A percentile compares a stretch with the other conserved stretches of the same genome.
Evolutionary conservation across 1,284 basidiomycete species (phyloP).

Genomic region (Melampsora americana): DNA sequence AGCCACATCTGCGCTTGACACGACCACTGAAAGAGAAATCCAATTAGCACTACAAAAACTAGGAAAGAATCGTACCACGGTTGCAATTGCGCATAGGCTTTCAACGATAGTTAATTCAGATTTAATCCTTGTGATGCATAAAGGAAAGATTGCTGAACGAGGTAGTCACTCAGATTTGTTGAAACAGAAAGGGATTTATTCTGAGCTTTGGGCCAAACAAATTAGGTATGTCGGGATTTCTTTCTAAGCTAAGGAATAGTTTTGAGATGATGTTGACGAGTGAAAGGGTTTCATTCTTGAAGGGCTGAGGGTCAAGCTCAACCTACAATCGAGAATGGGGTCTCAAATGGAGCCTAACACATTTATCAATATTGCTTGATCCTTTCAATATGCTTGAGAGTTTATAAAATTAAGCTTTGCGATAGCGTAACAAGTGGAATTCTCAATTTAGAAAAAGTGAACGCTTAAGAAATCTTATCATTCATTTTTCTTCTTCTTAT

Average conservation of each 20-base stretch:
- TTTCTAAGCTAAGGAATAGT: neutral
- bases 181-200: constrained; percentile 67
- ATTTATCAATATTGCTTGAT: too few species aligned
- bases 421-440: too few species aligned
- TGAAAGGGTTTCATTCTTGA: too few species aligned
- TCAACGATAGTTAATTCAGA: constrained; percentile 76
- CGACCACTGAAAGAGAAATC: constrained; percentile 76
- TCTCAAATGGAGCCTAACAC: too few species aligned
- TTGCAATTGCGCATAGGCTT: constrained; percentile 74
- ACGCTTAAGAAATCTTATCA: too few species aligned
- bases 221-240: constrained; percentile 55
- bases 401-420: too few species aligned
- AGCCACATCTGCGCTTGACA: constrained; percentile 67
- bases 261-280: too few species aligned
- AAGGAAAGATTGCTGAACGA: constrained; percentile 69
- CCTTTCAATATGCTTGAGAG: too few species aligned
- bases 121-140: constrained; percentile 65
- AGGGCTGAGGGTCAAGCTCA: too few species aligned
- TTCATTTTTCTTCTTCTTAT: too few species aligned
- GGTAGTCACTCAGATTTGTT: constrained; percentile 66
- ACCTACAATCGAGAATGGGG: too few species aligned
- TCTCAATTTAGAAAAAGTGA: too few species aligned
- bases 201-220: constrained; percentile 77
- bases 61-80: constrained; percentile 64
- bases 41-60: constrained; percentile 74